Conservation (phyloP, 306 rosid genomes). For the Prunus dulcis region DNA sequence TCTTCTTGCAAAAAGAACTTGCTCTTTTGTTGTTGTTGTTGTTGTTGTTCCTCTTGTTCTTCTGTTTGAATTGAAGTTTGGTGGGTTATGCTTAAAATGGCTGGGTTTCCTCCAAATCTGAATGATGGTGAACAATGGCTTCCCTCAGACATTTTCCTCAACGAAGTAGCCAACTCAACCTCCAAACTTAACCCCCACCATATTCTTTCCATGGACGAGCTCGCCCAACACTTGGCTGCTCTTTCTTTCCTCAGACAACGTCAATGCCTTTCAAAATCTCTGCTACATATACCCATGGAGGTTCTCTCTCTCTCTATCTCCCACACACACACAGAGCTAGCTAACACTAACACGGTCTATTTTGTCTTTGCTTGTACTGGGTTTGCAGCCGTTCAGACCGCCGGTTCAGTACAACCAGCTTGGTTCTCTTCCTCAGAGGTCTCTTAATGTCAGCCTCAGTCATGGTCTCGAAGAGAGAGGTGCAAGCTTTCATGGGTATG, state of each 20-base stretch:
- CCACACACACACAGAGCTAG: not conserved
- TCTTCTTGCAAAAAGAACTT: not conserved
- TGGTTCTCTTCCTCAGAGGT: not conserved
- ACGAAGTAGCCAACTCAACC: constrained; percentile 6
- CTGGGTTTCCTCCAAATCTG: constrained; percentile 22
- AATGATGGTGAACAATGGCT: constrained; percentile 26
- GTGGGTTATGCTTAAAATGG: constrained; percentile 13
- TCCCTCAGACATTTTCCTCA: constrained; percentile 25
- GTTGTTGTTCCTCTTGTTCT: not conserved
- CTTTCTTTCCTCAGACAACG: constrained; percentile 18
- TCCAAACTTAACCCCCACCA: not conserved
- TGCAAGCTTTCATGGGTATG: not conserved
- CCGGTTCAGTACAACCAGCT: not conserved
- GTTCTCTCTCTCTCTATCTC: not conserved
- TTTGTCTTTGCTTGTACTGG: not conserved
- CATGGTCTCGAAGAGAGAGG: not conserved
- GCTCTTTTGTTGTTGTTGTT: too few relatives aligned
- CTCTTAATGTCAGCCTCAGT: not conserved
- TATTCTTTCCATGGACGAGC: constrained; percentile 7
- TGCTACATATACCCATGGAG: not conserved
- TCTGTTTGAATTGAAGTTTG: not conserved
- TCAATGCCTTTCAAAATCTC: constrained; percentile 10
- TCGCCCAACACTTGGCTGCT: constrained; percentile 17
- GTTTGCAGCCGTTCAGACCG: constrained; percentile 17
- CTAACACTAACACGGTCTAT: not conserved